Conservation (phyloP, 345 rosid species). For the Xanthoceras sorbifolium region DNA sequence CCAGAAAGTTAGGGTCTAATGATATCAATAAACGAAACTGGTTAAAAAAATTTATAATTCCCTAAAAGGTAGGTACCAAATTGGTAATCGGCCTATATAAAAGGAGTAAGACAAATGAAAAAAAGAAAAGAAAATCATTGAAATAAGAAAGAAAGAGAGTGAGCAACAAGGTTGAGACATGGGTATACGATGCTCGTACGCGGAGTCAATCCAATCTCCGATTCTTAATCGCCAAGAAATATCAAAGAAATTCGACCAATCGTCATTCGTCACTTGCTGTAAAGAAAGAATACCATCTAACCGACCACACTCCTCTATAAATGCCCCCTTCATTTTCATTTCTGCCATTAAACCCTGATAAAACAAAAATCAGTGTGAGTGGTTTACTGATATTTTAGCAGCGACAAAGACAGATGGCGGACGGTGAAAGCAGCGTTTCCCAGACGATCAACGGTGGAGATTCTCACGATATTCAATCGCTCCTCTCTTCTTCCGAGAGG, state of each 20-base stretch:
- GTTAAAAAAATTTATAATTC: too few species aligned
- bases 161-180: background rate
- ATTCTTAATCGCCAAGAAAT: background rate
- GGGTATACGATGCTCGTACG: background rate
- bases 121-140: too few species aligned
- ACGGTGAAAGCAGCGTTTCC: slow-evolving; percentile 19
- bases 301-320: background rate
- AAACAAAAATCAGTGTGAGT: background rate
- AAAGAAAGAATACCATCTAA: too few species aligned
- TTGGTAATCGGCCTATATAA: too few species aligned
- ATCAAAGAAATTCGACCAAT: background rate
- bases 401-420: slow-evolving; percentile 13
- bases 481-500: slow-evolving; percentile 54
- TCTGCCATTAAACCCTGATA: background rate
- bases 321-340: background rate
- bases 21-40: too few species aligned
- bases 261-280: background rate
- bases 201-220: background rate
- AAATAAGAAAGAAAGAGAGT: too few species aligned
- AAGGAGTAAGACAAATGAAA: too few species aligned
- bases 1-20: too few species aligned
- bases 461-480: slow-evolving; percentile 41
- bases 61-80: too few species aligned
- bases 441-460: slow-evolving; percentile 30
- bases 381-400: too few species aligned